Percentiles rank a stretch among this genome's conserved stretches.
These are phyloP conservation scores for Parmelia sp. DNA, from an alignment of 495 filamentous ascomycete genomes.

Conservation along the genomic window DNA sequence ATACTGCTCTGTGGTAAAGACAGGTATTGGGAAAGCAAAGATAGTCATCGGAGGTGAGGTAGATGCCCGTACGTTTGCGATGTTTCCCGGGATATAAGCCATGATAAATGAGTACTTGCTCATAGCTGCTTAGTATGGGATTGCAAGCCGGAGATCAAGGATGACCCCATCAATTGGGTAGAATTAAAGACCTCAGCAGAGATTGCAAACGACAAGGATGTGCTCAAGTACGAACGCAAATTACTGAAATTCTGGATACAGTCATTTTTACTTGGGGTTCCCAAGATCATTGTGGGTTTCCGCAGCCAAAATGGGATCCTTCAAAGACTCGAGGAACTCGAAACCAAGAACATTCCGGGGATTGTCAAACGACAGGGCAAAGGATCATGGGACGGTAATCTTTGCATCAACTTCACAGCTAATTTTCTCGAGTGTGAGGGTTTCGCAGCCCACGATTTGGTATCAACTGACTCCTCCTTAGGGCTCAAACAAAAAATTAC, in stretches of 20 bases:
- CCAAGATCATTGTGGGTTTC: constrained; percentile 86
- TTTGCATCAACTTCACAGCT: constrained; percentile 82
- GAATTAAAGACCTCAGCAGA: constrained; percentile 88
- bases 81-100: background rate
- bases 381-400: constrained; percentile 76
- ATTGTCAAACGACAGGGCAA: constrained; percentile 59
- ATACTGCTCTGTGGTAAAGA: constrained; percentile 88
- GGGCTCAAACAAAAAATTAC: constrained; percentile 60
- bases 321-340: constrained; percentile 62
- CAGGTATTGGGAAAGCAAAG: constrained; percentile 65
- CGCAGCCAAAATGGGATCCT: constrained; percentile 69
- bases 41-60: constrained; percentile 91
- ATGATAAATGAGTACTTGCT: background rate
- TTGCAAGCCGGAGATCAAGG: constrained; percentile 57
- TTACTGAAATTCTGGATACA: constrained; percentile 94
- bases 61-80: constrained; percentile 62
- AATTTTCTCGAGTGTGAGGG: constrained; percentile 65
- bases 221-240: constrained; percentile 76
- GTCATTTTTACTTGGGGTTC: constrained; percentile 84
- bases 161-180: constrained; percentile 76
- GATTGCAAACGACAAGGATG: constrained; percentile 55
- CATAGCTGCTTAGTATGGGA: constrained; percentile 62
- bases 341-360: constrained; percentile 68
- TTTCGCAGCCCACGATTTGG: background rate
- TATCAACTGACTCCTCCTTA: constrained; percentile 27